Evolutionary conservation across 257 asterid genomes (phyloP), one percentile per base, ranked within the genome.

Genomic region (Lycium barbarum): DNA sequence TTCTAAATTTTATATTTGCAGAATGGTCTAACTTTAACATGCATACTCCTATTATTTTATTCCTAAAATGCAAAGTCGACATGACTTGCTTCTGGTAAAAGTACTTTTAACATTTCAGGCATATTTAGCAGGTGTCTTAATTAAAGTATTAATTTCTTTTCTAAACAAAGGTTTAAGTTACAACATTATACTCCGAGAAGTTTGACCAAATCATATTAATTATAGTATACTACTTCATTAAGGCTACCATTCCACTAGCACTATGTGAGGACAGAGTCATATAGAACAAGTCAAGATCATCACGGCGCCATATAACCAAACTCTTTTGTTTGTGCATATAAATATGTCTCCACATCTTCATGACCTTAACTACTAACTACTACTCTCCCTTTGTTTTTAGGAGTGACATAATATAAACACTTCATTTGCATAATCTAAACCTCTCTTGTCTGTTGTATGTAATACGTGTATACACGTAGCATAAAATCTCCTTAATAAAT

Each of bases 231-330:
- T 58, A 5, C 2, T 36, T 14, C 53, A 68, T 38, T 66, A 35
- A 36, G 13, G 76, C 22, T 36, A 67, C 74, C 49, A 70, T 38
- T 70, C 78, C 13, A 70, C 33, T 1, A 38, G 82, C 63, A 51
- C 9, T 51, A 76, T 47, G 63, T 26, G 65, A 76, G 63, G 47
- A 53, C 82, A 76, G 7, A 51, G 49, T 76, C 22, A 53, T 26
- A 14, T 7, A 7, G 65, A 84, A 40, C 85, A 88, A 81, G 82
- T 86, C 85, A 58, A 90, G 66, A 84, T 45, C 79, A 72, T 74
- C 89, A 90, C 91, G 93, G 88, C 88, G 90, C 93, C 89, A 87
- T 88, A 70, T 70, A 15, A 7, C 45, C 45, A 40, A 0, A 61
- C 35, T 59, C 62, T 83, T 86, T 79, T 71, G 13, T 20, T 53